These are phyloP conservation scores for Xylariaceae sp. DNA, from an alignment of 2,329 filamentous ascomycete species.

Conservation along the genomic window DNA sequence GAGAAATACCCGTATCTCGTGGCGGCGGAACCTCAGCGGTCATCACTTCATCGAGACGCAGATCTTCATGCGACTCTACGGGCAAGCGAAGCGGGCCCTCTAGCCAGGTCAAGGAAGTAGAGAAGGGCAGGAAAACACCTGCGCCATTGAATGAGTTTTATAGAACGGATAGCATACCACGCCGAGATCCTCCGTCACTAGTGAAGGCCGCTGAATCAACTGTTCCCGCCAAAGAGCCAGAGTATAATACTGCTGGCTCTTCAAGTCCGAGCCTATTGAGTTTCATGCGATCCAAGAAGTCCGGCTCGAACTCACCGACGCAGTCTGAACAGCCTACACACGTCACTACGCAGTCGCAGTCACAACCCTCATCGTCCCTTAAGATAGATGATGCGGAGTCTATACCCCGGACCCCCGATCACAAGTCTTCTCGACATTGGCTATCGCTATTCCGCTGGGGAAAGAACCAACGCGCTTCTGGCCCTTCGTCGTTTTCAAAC, in stretches of 20 bases:
- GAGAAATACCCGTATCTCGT: slow-evolving; percentile 52
- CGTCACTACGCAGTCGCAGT: slow-evolving; percentile 13
- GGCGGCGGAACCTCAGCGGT: slow-evolving; percentile 51
- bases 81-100: slow-evolving; percentile 30
- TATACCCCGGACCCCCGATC: slow-evolving; percentile 51
- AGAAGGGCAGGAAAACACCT: slow-evolving; percentile 22
- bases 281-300: slow-evolving; percentile 43
- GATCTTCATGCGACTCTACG: slow-evolving; percentile 37
- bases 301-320: slow-evolving; percentile 46
- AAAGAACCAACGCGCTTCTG: slow-evolving; percentile 51
- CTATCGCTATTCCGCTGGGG: slow-evolving; percentile 71
- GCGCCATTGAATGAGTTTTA: slow-evolving; percentile 43
- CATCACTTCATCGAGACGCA: slow-evolving; percentile 52
- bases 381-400: slow-evolving; percentile 46
- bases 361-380: slow-evolving; percentile 34
- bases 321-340: slow-evolving; percentile 38
- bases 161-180: slow-evolving; percentile 45
- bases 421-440: slow-evolving; percentile 53
- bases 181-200: slow-evolving; percentile 25
- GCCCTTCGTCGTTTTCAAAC: slow-evolving; percentile 80
- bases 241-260: slow-evolving; percentile 23
- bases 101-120: slow-evolving; percentile 18
- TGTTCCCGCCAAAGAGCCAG: slow-evolving; percentile 8
- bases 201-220: slow-evolving; percentile 13
- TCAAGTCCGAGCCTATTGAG: slow-evolving; percentile 34